Evolutionary conservation across 2,329 filamentous ascomycete species (phyloP).

Genomic region (Paraconiothyrium sp.): DNA sequence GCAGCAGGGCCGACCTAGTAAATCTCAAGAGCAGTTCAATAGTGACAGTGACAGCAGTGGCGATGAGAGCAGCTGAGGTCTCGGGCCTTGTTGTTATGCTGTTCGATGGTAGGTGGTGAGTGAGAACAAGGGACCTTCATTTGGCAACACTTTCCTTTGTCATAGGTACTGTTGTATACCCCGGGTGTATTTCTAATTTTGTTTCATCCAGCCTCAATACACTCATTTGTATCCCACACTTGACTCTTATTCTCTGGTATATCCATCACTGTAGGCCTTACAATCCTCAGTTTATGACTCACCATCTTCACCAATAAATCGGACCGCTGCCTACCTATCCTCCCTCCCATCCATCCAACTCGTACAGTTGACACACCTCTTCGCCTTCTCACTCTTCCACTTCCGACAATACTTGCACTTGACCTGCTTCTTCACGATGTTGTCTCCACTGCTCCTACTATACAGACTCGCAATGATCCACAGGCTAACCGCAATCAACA

Average conservation of each 20-base stretch:
- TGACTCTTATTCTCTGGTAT: no score
- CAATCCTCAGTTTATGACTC: background rate
- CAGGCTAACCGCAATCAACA: conserved; percentile 71
- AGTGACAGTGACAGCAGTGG: no score
- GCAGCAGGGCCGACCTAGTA: background rate
- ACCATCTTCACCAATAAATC: no score
- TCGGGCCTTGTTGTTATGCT: background rate
- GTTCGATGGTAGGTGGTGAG: no score
- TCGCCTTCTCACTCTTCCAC: conserved; percentile 69
- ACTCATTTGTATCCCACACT: background rate
- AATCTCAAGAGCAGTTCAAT: no score
- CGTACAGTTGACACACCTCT: conserved; percentile 66
- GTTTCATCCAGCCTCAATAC: background rate
- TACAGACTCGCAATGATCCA: conserved; percentile 72
- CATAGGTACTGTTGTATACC: conserved; percentile 1
- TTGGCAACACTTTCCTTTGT: background rate
- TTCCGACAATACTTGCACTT: conserved; percentile 75
- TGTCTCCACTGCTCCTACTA: conserved; percentile 68
- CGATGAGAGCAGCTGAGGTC: background rate
- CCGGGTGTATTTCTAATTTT: background rate
- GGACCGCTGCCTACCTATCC: conserved; percentile 37
- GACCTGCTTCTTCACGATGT: conserved; percentile 75
- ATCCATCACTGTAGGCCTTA: background rate
- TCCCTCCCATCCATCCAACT: conserved; percentile 67
- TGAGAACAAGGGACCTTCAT: background rate